Percentiles rank a stretch among this genome's conserved stretches.
Conservation (phyloP, 1,284 basidiomycete genomes). For the Cryptococcus floricola region DNA sequence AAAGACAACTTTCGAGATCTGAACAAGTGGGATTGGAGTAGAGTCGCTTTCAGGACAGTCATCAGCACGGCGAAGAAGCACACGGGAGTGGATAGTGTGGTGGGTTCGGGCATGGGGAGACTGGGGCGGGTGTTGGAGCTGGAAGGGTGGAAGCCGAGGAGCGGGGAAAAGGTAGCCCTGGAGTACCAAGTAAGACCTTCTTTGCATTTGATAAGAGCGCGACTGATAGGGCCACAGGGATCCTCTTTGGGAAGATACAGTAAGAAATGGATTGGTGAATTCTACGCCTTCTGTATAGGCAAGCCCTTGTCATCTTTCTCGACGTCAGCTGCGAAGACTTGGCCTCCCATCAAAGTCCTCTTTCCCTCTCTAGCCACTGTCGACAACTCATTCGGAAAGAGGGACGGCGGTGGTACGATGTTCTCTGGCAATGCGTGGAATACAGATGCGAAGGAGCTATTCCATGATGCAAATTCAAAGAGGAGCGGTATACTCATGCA, state of each 20-base stretch:
- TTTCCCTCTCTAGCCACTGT: constrained; percentile 45
- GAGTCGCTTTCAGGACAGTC: constrained; percentile 41
- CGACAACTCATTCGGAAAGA: constrained; percentile 27
- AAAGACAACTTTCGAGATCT: constrained; percentile 24
- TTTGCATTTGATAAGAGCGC: neutral
- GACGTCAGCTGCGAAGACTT: constrained; percentile 22
- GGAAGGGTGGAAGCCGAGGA: constrained; percentile 35
- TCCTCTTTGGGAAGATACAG: constrained; percentile 44
- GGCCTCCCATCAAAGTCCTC: constrained; percentile 43
- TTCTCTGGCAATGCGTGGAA: constrained; percentile 40
- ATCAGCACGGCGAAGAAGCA: constrained; percentile 43
- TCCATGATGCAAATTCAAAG: constrained; percentile 47
- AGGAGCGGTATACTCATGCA: constrained; percentile 48
- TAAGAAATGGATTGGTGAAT: constrained; percentile 40
- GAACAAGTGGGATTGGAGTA: constrained; percentile 43
- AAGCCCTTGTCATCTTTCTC: constrained; percentile 20
- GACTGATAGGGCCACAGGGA: constrained; percentile 23
- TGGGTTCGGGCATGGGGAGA: constrained; percentile 33
- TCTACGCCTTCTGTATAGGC: constrained; percentile 36
- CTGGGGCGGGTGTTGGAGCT: constrained; percentile 35
- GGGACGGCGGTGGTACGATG: constrained; percentile 47
- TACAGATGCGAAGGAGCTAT: constrained; percentile 25
- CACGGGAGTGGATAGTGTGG: constrained; percentile 29
- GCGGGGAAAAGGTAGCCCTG: constrained; percentile 30
- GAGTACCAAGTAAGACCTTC: constrained; percentile 45